A percentile compares a stretch with the other conserved stretches of the same genome.
Conservation (phyloP, 2,329 filamentous ascomycete genomes). For the Neonectria coccinea region DNA sequence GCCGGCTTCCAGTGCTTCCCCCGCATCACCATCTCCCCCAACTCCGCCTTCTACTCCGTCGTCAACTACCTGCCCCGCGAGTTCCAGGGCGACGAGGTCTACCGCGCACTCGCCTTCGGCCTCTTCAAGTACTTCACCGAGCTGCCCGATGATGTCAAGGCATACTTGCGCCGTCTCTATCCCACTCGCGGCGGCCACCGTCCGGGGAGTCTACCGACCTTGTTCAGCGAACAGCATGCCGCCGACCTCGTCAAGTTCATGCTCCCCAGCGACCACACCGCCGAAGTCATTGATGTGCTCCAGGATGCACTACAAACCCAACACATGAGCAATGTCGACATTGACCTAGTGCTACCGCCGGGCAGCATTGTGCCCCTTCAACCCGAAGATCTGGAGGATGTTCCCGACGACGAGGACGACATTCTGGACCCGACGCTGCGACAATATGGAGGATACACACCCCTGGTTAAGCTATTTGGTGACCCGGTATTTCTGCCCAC, state of each 20-base stretch:
- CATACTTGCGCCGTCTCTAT: constrained; percentile 71
- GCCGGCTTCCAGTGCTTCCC: constrained; percentile 91
- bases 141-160: constrained; percentile 81
- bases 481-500: constrained; percentile 90
- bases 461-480: constrained; percentile 82
- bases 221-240: constrained; percentile 93
- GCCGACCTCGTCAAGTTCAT: constrained; percentile 89
- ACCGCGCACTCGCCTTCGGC: constrained; percentile 89
- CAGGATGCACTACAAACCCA: constrained; percentile 83
- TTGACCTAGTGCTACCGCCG: constrained; percentile 87
- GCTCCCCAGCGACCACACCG: constrained; percentile 81
- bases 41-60: constrained; percentile 89
- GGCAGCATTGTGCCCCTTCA: constrained; percentile 78
- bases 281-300: constrained; percentile 78
- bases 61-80: constrained; percentile 92
- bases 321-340: constrained; percentile 84
- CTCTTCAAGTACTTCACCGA: constrained; percentile 95
- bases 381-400: constrained; percentile 68
- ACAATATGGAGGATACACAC: constrained; percentile 82
- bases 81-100: constrained; percentile 94
- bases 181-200: constrained; percentile 66
- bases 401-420: constrained; percentile 73
- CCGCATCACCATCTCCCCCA: constrained; percentile 92
- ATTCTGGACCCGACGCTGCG: constrained; percentile 71
- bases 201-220: constrained; percentile 72